Percentiles rank a stretch among this genome's conserved stretches.
Evolutionary conservation across 2,329 filamentous ascomycete species (phyloP).

Genomic region (Chaetomium olivaceum): DNA sequence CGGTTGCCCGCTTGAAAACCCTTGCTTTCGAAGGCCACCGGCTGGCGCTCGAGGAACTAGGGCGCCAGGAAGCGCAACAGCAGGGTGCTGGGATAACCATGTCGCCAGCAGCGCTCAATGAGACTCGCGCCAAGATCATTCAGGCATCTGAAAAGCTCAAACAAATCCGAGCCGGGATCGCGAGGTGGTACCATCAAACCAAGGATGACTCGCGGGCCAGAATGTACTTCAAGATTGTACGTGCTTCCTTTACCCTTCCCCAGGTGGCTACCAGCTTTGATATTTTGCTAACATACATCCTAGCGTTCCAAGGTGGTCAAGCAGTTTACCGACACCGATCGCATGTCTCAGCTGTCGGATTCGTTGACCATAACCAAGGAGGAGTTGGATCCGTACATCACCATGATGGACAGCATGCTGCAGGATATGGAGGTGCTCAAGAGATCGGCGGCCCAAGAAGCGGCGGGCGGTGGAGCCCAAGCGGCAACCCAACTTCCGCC

Average conservation of each 20-base stretch:
- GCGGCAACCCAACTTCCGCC: conserved; percentile 29
- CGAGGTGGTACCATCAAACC: conserved; percentile 51
- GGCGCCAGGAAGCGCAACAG: conserved; percentile 30
- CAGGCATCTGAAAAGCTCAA: conserved; percentile 45
- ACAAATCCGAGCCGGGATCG: conserved; percentile 48
- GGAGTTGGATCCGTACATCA: conserved; percentile 53
- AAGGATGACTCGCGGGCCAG: conserved; percentile 52
- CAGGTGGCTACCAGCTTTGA: no score
- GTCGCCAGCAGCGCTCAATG: conserved; percentile 46
- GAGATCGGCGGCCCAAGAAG: conserved; percentile 11
- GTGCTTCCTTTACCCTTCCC: conserved; percentile 33
- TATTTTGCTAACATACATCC: conserved; percentile 16
- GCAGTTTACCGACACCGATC: conserved; percentile 55
- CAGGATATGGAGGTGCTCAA: conserved; percentile 43
- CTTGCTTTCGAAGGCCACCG: conserved; percentile 40
- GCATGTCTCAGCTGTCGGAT: conserved; percentile 48
- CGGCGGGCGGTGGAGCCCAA: conserved; percentile 22
- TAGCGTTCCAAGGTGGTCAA: conserved; percentile 55
- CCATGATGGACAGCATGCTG: conserved; percentile 54
- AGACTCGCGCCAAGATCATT: conserved; percentile 48
- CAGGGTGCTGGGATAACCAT: conserved; percentile 49
- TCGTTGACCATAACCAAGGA: conserved; percentile 52
- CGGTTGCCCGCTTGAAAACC: conserved; percentile 35
- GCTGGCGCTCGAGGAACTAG: conserved; percentile 38
- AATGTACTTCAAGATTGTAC: conserved; percentile 56